Conservation (phyloP, 371 early-diverging fungal genomes). For the Smittium culicis region DNA sequence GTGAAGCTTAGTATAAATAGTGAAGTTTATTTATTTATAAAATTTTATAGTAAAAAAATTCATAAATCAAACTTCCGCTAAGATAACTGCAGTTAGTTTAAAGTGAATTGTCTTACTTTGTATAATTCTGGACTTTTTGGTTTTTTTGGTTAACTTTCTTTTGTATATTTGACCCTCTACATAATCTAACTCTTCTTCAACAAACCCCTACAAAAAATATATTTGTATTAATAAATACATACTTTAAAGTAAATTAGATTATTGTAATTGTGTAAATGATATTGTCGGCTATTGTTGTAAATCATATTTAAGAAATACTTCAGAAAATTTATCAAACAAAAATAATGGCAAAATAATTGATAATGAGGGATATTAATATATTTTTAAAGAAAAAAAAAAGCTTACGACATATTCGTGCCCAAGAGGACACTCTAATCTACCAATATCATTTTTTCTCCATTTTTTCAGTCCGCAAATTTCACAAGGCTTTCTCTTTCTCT, state of each 20-base stretch:
- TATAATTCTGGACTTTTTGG: background rate
- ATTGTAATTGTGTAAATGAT: too few species aligned
- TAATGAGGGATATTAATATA: too few species aligned
- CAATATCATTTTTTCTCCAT: conserved; percentile 1
- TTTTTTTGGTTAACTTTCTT: background rate
- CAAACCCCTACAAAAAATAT: background rate
- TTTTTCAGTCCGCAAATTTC: background rate
- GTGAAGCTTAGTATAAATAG: background rate
- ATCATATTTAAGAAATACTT: too few species aligned
- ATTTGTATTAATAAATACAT: too few species aligned
- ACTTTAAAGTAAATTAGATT: too few species aligned
- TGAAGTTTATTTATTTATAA: background rate
- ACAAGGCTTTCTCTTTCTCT: background rate
- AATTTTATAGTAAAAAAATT: background rate
- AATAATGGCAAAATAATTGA: too few species aligned
- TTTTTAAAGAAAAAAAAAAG: background rate
- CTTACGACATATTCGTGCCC: conserved; percentile 3
- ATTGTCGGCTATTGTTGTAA: too few species aligned
- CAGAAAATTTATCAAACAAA: too few species aligned
- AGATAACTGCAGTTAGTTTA: background rate
- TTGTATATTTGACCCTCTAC: background rate
- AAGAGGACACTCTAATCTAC: background rate
- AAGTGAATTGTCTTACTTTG: background rate
- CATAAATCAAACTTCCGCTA: background rate
- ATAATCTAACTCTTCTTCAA: background rate